Base-by-base conservation (phyloP, 2,329 filamentous ascomycete genomes). In the Pestalotiopsis sp. region DNA sequence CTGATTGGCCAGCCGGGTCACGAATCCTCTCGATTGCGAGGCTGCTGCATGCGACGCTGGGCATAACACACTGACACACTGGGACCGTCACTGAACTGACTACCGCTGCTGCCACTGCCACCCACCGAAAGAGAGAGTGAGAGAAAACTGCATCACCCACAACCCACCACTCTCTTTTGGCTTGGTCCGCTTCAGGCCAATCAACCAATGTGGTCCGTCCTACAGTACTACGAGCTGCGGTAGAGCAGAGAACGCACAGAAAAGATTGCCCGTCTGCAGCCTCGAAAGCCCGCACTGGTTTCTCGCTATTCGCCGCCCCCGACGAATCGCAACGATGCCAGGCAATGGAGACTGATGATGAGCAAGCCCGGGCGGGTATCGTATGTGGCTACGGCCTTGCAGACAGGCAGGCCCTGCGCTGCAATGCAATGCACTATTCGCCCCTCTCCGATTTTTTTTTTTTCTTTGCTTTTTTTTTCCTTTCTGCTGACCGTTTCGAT, bases 11-110 rank as follows among this genome's bases (percentile, higher is more conserved):
- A 11, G 59, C 12, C 59, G 68, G 23, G 58, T 64, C 68, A 64
- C 61, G 65, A 69, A 72, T 72, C 72, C 69, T 73, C 59, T 39
- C 12, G 27, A 36, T 76, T 74, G 76, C 76, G 76, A 80, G 76
- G 77, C 78, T 79, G 75, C 72, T 77, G 76, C 76, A 78, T 77
- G 74, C 73, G 71, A 73, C 70, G 71, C 72, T 71, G 73, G 71
- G 45, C 45, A 52, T 52, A 20, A 36, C 31, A 36, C 31, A 36
- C 31, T 36, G 31, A 36, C 31, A 31, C 31, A 36, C 31, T 36
- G 31, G 9, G 31, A 36, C 31, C 9, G 31, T 36, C 31, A 36
- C 9, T 36, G 31, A 36, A 72, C 69, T 49, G 56, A 61, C 49
- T 66, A 65, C 67, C 57, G 59, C 67, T 45, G 39, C 23, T 52